Evolutionary conservation across 371 early-diverging fungal species (phyloP), one percentile per base, ranked within the genome.

Genomic region (Mucor circinelloides): DNA sequence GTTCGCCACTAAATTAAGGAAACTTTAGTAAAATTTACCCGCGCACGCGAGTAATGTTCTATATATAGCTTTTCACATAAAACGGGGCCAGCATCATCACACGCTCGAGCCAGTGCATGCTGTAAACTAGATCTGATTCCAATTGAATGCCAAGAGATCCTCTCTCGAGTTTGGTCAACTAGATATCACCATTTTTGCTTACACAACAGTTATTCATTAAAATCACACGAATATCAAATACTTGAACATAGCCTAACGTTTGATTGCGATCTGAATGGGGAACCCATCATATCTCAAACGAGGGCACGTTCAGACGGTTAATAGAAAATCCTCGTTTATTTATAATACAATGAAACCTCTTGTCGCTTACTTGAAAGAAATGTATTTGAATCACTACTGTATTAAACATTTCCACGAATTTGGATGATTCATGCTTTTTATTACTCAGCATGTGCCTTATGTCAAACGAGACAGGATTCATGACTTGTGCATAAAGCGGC

Each of bases 401-500:
- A n/a, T n/a, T n/a, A n/a, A n/a, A n/a, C n/a, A n/a, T n/a, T n/a
- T n/a, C n/a, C n/a, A 17, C 1, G 17, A 40, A 1, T 17, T 3
- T 40, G 13, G 13, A 1, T 12, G 13, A 36, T 36, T 36, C 36
- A 36, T 36, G 13, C 36, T 36, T 36, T 13, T 13, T 36, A 36
- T 36, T 15, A 36, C 13, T 36, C 36, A 40, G 27, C 15, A 52
- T 27, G 23, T 21, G 52, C 3, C 17, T 25, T 17, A 58, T 58
- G 13, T 31, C 21, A 60, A 31, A 50, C 28, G 12, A 54, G 36
- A 28, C 63, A 63, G 7, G 55, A n/a, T 19, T 40, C 30, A 36
- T 63, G 63, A 17, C 27, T 32, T 52, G 34, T 63, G 34, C 63
- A 63, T 12, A 48, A 32, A 25, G 32, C 15, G 25, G 54, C 55